phyloP scores from a whole-genome alignment of 495 filamentous ascomycete genomes.

The Hypoxylon trugodes region DNA sequence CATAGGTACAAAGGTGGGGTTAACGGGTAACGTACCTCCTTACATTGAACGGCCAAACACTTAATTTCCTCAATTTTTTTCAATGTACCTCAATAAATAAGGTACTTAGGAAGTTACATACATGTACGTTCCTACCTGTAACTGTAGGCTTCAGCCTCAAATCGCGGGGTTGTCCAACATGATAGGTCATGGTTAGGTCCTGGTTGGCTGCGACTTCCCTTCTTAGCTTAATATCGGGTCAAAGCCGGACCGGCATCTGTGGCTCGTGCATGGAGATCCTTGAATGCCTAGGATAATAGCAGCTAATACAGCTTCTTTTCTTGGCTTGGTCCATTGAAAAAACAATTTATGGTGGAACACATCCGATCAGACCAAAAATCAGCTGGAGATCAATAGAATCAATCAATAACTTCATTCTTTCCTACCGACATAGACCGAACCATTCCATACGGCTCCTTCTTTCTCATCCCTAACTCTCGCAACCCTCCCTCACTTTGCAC shows the following conservation, averaged over 20 bases:
- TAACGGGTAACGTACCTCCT: background rate
- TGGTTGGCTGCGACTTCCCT: too few relatives aligned
- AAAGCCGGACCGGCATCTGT: constrained; percentile 29
- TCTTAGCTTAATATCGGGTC: constrained; percentile 9
- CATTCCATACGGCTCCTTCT: constrained; percentile 12
- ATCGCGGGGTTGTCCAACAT: constrained; percentile 18
- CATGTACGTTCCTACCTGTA: too few relatives aligned
- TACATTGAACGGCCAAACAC: background rate
- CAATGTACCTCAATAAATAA: too few relatives aligned
- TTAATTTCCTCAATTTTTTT: too few relatives aligned
- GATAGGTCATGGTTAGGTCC: too few relatives aligned
- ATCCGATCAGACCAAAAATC: constrained; percentile 23
- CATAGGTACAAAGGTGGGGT: background rate
- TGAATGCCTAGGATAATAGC: too few relatives aligned
- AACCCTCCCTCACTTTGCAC: background rate
- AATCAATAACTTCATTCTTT: constrained; percentile 15
- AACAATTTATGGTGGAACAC: constrained; percentile 27
- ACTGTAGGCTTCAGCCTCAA: constrained; percentile 41
- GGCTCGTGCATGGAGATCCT: constrained; percentile 7
- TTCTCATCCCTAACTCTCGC: background rate
- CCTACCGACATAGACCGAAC: background rate
- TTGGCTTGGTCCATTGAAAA: constrained; percentile 13
- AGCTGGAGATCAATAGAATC: too few relatives aligned
- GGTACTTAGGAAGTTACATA: too few relatives aligned
- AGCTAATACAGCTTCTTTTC: background rate